Percentiles rank a stretch among this genome's conserved stretches.
These are phyloP conservation scores for Aspergillus pseudotamarii DNA, from an alignment of 2,329 filamentous ascomycete species.

Conservation along the genomic window DNA sequence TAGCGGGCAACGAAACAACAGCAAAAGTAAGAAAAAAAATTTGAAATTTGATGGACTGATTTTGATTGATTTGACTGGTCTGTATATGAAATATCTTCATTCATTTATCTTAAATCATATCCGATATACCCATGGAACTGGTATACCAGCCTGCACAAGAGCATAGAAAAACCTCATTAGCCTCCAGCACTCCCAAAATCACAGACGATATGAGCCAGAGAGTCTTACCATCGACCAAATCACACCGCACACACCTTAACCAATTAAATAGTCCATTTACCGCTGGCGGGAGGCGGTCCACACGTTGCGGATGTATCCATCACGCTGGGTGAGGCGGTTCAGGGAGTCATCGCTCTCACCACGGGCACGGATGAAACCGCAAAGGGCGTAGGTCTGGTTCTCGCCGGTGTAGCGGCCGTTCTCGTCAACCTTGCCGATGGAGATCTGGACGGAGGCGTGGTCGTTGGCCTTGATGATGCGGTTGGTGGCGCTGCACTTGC, in stretches of 20 bases:
- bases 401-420: constrained; percentile 96
- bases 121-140: background rate
- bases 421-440: constrained; percentile 97
- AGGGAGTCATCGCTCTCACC: constrained; percentile 96
- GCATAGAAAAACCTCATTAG: background rate
- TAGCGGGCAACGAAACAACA: background rate
- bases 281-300: constrained; percentile 74
- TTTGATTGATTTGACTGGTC: constrained; percentile 6
- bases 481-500: constrained; percentile 99
- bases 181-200: background rate
- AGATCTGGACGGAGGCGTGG: constrained; percentile 97
- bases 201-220: background rate
- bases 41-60: background rate
- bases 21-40: background rate
- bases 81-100: constrained; percentile 12
- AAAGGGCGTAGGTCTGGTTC: constrained; percentile 96
- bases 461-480: constrained; percentile 99
- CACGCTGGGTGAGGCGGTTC: constrained; percentile 93
- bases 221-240: constrained; percentile 28
- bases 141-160: background rate
- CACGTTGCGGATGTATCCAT: constrained; percentile 95
- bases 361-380: constrained; percentile 96
- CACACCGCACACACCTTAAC: constrained; percentile 10
- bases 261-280: constrained; percentile 33
- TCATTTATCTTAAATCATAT: constrained; percentile 11